phyloP scores from a whole-genome alignment of 2,329 filamentous ascomycete genomes.

The Alternaria sp. region DNA sequence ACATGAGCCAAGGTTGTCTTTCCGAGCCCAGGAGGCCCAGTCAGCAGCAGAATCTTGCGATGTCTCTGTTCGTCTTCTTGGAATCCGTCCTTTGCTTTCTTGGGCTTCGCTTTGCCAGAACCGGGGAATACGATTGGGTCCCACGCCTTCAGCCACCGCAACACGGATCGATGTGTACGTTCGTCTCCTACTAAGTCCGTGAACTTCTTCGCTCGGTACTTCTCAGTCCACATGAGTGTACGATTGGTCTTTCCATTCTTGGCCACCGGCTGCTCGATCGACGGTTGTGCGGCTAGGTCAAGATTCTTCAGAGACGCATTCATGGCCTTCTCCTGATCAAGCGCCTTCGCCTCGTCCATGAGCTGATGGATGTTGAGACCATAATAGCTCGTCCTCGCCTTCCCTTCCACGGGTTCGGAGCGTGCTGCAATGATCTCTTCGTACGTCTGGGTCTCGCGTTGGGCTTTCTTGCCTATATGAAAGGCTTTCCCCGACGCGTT shows the following conservation, averaged over 20 bases:
- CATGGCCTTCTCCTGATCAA: slow-evolving; percentile 55
- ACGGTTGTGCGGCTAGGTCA: slow-evolving; percentile 38
- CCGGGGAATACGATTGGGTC: slow-evolving; percentile 91
- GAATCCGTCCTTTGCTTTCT: slow-evolving; percentile 52
- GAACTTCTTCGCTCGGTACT: slow-evolving; percentile 91
- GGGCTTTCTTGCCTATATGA: slow-evolving; percentile 62
- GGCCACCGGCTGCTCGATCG: slow-evolving; percentile 46
- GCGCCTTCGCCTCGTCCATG: slow-evolving; percentile 71
- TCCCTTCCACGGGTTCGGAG: slow-evolving; percentile 67
- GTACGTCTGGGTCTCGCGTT: slow-evolving; percentile 60
- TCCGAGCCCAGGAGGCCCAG: slow-evolving; percentile 89
- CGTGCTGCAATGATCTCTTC: slow-evolving; percentile 71
- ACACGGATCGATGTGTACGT: slow-evolving; percentile 84
- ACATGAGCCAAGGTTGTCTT: slow-evolving; percentile 98
- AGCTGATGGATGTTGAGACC: slow-evolving; percentile 89
- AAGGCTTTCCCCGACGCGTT: slow-evolving; percentile 65
- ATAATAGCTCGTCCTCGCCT: slow-evolving; percentile 80
- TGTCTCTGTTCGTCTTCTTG: slow-evolving; percentile 76
- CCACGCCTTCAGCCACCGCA: slow-evolving; percentile 95
- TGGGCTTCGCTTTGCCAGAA: slow-evolving; percentile 64
- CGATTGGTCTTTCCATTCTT: slow-evolving; percentile 39
- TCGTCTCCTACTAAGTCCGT: slow-evolving; percentile 95
- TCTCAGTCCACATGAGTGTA: slow-evolving; percentile 89
- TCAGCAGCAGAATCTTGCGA: slow-evolving; percentile 86
- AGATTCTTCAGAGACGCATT: slow-evolving; percentile 26